Percentiles rank a stretch among this genome's conserved stretches.
These are phyloP conservation scores for Eimeria brunetti DNA, from an alignment of 169 alveolate genomes.

Conservation along the genomic window DNA sequence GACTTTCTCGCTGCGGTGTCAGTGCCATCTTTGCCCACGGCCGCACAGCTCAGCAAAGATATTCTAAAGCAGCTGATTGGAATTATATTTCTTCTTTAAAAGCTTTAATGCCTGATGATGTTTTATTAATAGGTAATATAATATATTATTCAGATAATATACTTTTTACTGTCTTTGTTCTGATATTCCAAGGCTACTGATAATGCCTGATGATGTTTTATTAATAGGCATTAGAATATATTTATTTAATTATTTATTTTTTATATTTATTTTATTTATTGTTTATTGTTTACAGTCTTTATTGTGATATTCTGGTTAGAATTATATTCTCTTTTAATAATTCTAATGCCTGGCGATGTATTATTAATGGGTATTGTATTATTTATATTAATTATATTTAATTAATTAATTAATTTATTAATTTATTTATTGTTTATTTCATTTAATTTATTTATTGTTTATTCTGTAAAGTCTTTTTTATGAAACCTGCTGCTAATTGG, in stretches of 20 bases:
- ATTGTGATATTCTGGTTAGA: conserved; percentile 82
- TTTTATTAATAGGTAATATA: neutral
- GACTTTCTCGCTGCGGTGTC: conserved; percentile 83
- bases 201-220: conserved; percentile 43
- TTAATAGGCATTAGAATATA: neutral
- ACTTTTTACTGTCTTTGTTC: neutral
- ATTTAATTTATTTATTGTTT: no score
- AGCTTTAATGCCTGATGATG: conserved; percentile 36
- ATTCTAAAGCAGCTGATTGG: conserved; percentile 90
- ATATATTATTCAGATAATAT: no score
- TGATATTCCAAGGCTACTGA: conserved; percentile 88
- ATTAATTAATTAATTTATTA: no score
- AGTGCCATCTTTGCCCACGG: conserved; percentile 88
- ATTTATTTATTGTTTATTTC: no score
- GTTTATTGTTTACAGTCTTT: neutral
- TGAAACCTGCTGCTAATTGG: no score
- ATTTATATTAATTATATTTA: no score
- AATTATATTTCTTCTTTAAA: conserved; percentile 84
- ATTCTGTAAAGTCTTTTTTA: no score
- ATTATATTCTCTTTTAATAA: conserved; percentile 68
- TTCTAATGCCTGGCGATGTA: conserved; percentile 72
- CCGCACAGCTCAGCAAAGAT: conserved; percentile 89
- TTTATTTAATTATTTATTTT: no score
- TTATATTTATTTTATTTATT: no score
- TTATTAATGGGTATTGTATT: neutral